Base-by-base conservation (phyloP, 208 protist genomes). In the Wallacemonas rigidus region DNA sequence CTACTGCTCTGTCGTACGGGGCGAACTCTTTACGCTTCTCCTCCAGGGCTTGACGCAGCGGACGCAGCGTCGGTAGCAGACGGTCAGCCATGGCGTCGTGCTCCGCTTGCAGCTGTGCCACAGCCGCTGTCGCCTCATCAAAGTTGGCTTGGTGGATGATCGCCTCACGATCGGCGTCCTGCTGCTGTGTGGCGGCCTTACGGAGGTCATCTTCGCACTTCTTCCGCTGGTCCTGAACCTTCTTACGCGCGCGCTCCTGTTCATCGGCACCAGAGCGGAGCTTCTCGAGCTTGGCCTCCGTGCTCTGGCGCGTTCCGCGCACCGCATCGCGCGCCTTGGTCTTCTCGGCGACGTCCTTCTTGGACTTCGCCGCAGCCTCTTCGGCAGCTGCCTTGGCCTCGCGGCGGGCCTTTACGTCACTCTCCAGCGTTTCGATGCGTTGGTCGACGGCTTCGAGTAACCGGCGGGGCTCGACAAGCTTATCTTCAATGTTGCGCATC, bases 21-120 rank as follows among this genome's bases (percentile, higher is more conserved):
- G 95, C 88, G 40, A 98, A 72, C 26, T 87, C 83, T 44, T 93
- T 80, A 72, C 97, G 95, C 76, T 94, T 95, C 51, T 84, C 85
- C 69, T 99, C 98, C 48, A 99, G 85, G 71, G 96, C 73, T 55
- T 90, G 80, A 41, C 98, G 95, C 15, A 99, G 81, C 2, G 89
- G 83, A 0, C 83, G 78, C 63, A 93, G 83, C 62, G 82, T 78
- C 9, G 79, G 84, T 39, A 97, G 86, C 44, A 99, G 85, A 11
- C 77, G 72, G 44, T 97, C 85, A 17, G 83, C 91, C 54, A 94
- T 85, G 14, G 75, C 69, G 6, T 93, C 85, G 64, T 97, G 85
- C 72, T 92, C 60, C 26, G 60, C 69, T 36, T 90, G 87, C 14
- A 95, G 67, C 56, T 81, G 74, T 41, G 80, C 83, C 17, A 95